A percentile compares a stretch with the other conserved stretches of the same genome.
Conservation (phyloP, 306 rosid genomes). For the Prunus campanulata region DNA sequence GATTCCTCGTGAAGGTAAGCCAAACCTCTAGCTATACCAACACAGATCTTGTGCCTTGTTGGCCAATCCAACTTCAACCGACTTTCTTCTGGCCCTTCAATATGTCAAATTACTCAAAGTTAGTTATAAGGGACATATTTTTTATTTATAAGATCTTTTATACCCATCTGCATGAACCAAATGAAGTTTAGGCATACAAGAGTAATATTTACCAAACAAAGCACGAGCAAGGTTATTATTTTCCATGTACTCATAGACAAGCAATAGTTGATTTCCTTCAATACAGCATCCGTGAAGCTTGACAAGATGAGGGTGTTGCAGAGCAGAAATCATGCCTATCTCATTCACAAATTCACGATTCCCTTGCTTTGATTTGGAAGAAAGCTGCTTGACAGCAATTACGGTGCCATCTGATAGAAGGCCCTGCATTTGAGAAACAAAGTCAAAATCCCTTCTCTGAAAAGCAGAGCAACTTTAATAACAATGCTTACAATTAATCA, state of each 20-base stretch:
- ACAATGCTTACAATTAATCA: no score
- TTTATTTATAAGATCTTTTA: neutral
- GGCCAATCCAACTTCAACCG: conserved; percentile 33
- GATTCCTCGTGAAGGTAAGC: conserved; percentile 40
- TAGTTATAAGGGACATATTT: neutral
- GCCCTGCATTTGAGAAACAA: conserved; percentile 29
- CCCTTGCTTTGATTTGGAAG: conserved; percentile 45
- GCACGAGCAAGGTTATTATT: conserved; percentile 33
- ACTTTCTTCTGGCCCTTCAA: conserved; percentile 14
- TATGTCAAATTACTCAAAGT: neutral
- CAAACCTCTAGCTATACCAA: conserved; percentile 38
- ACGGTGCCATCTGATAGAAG: conserved; percentile 18
- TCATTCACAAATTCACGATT: conserved; percentile 40
- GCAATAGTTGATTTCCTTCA: conserved; percentile 39
- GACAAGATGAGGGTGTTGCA: conserved; percentile 43
- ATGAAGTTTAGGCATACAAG: neutral
- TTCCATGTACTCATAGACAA: conserved; percentile 36
- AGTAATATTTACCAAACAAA: conserved; percentile 32
- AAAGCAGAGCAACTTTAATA: neutral
- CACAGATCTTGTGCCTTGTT: conserved; percentile 27
- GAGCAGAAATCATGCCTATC: conserved; percentile 44
- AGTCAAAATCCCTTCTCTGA: neutral
- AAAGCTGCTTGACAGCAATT: conserved; percentile 38
- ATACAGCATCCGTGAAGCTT: conserved; percentile 42
- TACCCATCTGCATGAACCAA: neutral